Evolutionary conservation across 1,284 basidiomycete genomes (phyloP), one percentile per base, ranked within the genome.

Genomic region (Pterula multifida): DNA sequence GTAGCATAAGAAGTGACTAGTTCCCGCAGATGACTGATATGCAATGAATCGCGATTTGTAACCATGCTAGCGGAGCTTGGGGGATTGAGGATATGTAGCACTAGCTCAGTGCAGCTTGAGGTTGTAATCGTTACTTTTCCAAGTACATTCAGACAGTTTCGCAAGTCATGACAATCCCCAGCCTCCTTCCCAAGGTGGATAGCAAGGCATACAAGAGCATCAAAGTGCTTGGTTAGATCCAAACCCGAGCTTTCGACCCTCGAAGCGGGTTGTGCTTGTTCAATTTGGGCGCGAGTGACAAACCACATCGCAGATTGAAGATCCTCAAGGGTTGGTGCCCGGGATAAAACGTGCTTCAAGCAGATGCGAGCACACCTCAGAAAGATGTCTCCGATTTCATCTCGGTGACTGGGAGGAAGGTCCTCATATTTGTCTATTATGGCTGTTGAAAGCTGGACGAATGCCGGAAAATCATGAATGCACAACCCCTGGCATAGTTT

Each of bases 1-100:
- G 54, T 55, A 0, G 72, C 68, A 49, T 70, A 66, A 0, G 49
- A 48, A 15, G 63, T 52, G 9, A 70, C 52, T 48, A 32, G 15
- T 6, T 32, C 15, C 28, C 15, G n/a, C n/a, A n/a, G n/a, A n/a
- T n/a, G n/a, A n/a, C n/a, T n/a, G n/a, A n/a, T n/a, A n/a, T n/a
- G n/a, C n/a, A n/a, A n/a, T n/a, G n/a, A n/a, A n/a, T n/a, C n/a
- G n/a, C n/a, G n/a, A n/a, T n/a, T n/a, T n/a, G n/a, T n/a, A n/a
- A n/a, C n/a, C n/a, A n/a, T n/a, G n/a, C n/a, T n/a, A n/a, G n/a
- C n/a, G n/a, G n/a, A n/a, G n/a, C n/a, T n/a, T n/a, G n/a, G n/a
- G n/a, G n/a, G n/a, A n/a, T n/a, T n/a, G n/a, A n/a, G n/a, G n/a
- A n/a, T n/a, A n/a, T n/a, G n/a, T n/a, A n/a, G n/a, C n/a, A n/a